Percentiles rank a stretch among this genome's conserved stretches.
phyloP scores from a whole-genome alignment of 352 stramenopile genomes.

The Thraustotheca clavata region DNA sequence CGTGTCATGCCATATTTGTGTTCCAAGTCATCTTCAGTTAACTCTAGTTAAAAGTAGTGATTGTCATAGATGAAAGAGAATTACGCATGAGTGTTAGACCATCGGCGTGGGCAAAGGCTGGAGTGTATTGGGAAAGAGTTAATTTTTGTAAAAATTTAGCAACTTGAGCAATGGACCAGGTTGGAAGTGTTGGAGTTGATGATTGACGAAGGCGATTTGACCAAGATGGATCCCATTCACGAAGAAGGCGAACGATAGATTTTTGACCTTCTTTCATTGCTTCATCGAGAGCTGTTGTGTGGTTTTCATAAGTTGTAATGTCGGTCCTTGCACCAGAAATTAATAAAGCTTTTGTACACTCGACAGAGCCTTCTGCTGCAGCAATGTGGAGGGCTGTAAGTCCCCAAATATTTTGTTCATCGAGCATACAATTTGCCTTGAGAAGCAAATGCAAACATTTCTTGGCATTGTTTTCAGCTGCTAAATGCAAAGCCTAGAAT shows the following conservation, averaged over 20 bases:
- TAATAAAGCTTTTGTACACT: slow-evolving; percentile 13
- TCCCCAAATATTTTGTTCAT: slow-evolving; percentile 10
- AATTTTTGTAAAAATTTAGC: not conserved
- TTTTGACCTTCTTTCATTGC: slow-evolving; percentile 9
- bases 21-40: not conserved
- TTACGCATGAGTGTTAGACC: slow-evolving; percentile 2
- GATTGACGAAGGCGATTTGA: not conserved
- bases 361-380: not conserved
- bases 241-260: not conserved
- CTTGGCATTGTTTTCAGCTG: slow-evolving; percentile 20
- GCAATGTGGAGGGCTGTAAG: slow-evolving; percentile 12
- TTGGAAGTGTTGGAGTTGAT: not conserved
- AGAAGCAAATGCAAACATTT: slow-evolving; percentile 5
- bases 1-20: not conserved
- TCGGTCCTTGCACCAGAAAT: slow-evolving; percentile 13
- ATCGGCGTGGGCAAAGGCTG: not conserved
- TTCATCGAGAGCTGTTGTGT: slow-evolving; percentile 1
- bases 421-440: not conserved
- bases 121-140: slow-evolving; percentile 4
- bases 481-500: slow-evolving; percentile 10
- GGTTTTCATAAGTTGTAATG: not conserved
- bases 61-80: not conserved
- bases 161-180: slow-evolving; percentile 11
- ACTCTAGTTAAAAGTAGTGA: not conserved
- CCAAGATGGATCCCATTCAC: slow-evolving; percentile 10